A percentile compares a stretch with the other conserved stretches of the same genome.
Evolutionary conservation across 2,329 filamentous ascomycete species (phyloP).

Genomic region (Colletotrichum lentis): DNA sequence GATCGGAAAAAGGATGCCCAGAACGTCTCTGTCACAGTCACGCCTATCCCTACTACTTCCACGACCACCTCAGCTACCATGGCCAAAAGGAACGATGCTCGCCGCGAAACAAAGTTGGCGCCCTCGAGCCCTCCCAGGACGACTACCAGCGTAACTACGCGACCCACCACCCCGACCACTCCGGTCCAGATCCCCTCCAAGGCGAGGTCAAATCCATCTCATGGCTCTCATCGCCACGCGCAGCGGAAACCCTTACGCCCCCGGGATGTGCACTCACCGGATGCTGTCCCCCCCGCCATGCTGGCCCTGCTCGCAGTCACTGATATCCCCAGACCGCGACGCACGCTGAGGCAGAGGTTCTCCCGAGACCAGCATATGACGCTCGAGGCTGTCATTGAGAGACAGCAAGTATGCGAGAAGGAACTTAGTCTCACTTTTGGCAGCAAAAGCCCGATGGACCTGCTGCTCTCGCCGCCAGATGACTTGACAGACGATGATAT

Average conservation of each 20-base stretch:
- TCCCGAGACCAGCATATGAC: conserved; percentile 52
- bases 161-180: conserved; percentile 50
- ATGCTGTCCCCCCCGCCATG: conserved; percentile 66
- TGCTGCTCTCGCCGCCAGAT: conserved; percentile 69
- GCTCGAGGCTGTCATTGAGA: conserved; percentile 64
- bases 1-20: conserved; percentile 40
- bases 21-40: conserved; percentile 38
- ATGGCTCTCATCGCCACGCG: conserved; percentile 50
- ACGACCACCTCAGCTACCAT: conserved; percentile 36
- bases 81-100: conserved; percentile 39
- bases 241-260: conserved; percentile 49
- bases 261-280: conserved; percentile 59
- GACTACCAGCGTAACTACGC: conserved; percentile 38
- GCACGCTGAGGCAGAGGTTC: conserved; percentile 44
- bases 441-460: conserved; percentile 64
- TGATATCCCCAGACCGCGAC: conserved; percentile 63
- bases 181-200: conserved; percentile 64
- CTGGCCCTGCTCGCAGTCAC: conserved; percentile 69
- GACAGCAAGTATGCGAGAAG: conserved; percentile 65
- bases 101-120: conserved; percentile 39
- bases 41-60: conserved; percentile 35
- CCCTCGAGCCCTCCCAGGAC: conserved; percentile 39
- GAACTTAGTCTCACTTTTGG: conserved; percentile 63
- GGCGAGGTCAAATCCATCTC: conserved; percentile 50
- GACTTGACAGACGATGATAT: conserved; percentile 60